Base-by-base conservation (phyloP, 306 rosid genomes). In the Corylus americana region DNA sequence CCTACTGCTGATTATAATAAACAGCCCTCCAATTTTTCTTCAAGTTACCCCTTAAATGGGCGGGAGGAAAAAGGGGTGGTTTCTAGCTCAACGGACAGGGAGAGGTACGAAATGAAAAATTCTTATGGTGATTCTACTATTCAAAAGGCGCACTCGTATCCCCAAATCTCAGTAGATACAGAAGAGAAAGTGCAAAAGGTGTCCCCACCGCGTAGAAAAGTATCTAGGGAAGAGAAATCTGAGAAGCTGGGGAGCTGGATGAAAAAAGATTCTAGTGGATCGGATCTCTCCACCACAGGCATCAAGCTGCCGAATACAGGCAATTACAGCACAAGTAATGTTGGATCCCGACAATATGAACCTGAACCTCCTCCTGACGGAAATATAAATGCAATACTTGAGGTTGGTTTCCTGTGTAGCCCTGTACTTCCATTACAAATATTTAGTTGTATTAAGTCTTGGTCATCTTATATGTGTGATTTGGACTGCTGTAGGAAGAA, bases 141-240 rank as follows among this genome's bases (percentile, higher is more conserved):
- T 83, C 93, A 88, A 76, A 92, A 88, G 87, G 81, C 83, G 76
- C 79, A 85, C 53, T 74, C 84, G 67, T 85, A 86, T 83, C 83
- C 95, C 79, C 89, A 84, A 73, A 90, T 84, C 76, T 80, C 80
- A 49, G 84, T 35, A 74, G 98, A 88, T 80, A 57, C 83, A 7
- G 91, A 86, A 70, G 96, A 89, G 57, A 91, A 83, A 84, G 97
- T 93, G 76, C 93, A 84, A 78, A 90, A 90, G 87, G 97, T 88
- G 58, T 95, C 98, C 39, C 98, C 99, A 49, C 97, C 99, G 35
- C 88, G 87, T 72, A 88, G 96, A 72, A 95, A 92, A 89, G 83
- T 78, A 81, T 55, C 85, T 59, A 88, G 85, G 79, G 99, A 92
- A 51, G 98, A 95, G 73, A 95, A 87, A 76, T 64, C 94, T 45